Base-by-base conservation (phyloP, 129 eudicot species). In the Flaveria robusta region DNA sequence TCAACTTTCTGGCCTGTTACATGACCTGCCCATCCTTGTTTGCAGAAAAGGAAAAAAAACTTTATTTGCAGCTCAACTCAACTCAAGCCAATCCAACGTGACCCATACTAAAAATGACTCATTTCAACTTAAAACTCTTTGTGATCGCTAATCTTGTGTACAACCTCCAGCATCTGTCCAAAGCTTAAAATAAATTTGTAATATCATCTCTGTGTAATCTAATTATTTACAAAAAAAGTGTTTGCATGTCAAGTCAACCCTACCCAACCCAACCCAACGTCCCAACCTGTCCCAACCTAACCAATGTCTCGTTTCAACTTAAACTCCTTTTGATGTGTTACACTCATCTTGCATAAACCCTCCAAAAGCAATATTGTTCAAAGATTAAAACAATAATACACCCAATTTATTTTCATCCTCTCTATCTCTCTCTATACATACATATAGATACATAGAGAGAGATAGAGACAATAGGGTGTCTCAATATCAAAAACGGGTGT, bases 281-380 rank as follows among this genome's bases (percentile, higher is more conserved):
- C 26, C 9, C 12, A 8, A 7, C 18, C 63, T 20, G 7, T 1
- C 20, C 7, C 18, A 49, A 13, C 5, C 55, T 49, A 18, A 56
- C 9, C 22, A 19, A 19, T 56, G 26, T 19, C 14, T 8, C 1
- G 5, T 56, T 56, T 56, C 29, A 56, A 56, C 63, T 56, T 19
- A 51, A 60, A 60, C 39, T 26, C 39, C 13, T 24, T 60, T 24
- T 60, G 66, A 26, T 13, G 15, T 12, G 8, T 58, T 60, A 60
- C 66, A 37, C 16, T 37, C n/a, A 59, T 22, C 13, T 26, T 60
- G 66, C 66, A 60, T 60, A 60, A 41, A 60, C 26, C 67, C 67
- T 60, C 19, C 67, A 26, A 24, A 56, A 26, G 42, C 18, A 10
- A 4, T 14, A 12, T 24, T 60, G 9, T 26, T 26, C 7, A 60